Percentiles rank a stretch among this genome's conserved stretches.
Evolutionary conservation across 2,329 filamentous ascomycete genomes (phyloP).

Genomic region (Scortechinia acanthostroma): DNA sequence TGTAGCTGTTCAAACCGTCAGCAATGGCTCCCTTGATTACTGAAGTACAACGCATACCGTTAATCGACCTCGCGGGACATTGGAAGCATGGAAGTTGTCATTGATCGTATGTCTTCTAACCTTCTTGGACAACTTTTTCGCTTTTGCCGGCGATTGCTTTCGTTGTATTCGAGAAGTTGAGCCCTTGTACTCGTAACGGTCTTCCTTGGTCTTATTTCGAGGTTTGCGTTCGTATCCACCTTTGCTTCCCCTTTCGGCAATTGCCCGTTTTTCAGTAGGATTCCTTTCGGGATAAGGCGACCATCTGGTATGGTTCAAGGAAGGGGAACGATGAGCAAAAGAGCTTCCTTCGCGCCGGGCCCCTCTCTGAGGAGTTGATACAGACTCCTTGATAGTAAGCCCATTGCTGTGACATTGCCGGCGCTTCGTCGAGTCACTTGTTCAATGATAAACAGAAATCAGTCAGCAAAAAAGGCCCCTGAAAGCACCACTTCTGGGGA

Average conservation of each 20-base stretch:
- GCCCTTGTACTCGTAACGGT: background rate
- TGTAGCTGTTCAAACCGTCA: background rate
- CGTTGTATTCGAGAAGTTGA: background rate
- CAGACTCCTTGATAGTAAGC: too few species aligned
- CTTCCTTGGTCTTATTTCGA: background rate
- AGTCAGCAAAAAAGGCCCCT: too few species aligned
- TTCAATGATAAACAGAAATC: too few species aligned
- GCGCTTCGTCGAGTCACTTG: too few species aligned
- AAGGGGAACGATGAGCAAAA: too few species aligned
- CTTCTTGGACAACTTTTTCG: background rate
- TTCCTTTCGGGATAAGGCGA: background rate
- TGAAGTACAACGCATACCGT: background rate
- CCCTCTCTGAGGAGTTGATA: too few species aligned
- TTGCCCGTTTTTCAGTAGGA: background rate
- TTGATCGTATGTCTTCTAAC: background rate
- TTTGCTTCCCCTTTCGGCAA: background rate
- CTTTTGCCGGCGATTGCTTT: background rate
- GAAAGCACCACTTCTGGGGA: too few species aligned
- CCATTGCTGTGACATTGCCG: too few species aligned
- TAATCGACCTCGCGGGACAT: background rate
- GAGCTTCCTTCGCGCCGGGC: too few species aligned
- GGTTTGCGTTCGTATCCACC: background rate
- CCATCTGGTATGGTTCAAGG: background rate
- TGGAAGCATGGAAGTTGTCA: background rate
- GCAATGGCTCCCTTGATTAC: background rate